Conservation (phyloP, 2,329 filamentous ascomycete species). For the Lasiodiplodia sp. region DNA sequence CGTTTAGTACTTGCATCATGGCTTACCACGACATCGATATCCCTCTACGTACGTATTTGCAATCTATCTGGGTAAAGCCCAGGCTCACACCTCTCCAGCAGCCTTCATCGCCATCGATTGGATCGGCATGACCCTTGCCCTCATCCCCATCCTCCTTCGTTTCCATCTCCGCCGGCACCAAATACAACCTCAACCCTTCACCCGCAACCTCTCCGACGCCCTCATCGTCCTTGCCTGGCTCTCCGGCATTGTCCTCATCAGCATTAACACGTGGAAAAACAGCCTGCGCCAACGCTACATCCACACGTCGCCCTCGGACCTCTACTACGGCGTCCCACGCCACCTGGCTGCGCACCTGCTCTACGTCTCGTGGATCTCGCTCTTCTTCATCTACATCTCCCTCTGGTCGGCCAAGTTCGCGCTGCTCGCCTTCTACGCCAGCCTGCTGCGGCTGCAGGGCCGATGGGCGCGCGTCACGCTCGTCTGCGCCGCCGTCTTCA, state of each 20-base stretch:
- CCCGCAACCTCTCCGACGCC: conserved; percentile 35
- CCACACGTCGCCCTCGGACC: conserved; percentile 25
- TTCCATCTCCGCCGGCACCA: conserved; percentile 36
- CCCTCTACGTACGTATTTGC: conserved; percentile 11
- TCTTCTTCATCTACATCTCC: conserved; percentile 44
- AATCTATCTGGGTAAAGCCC: not conserved
- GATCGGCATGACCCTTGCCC: conserved; percentile 39
- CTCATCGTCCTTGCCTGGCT: conserved; percentile 40
- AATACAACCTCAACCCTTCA: conserved; percentile 23
- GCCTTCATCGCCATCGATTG: conserved; percentile 42
- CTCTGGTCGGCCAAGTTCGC: conserved; percentile 42
- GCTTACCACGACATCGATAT: conserved; percentile 23
- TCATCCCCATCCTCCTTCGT: conserved; percentile 41
- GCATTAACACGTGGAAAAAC: conserved; percentile 44
- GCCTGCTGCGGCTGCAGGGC: conserved; percentile 39
- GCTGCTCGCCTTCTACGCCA: conserved; percentile 43
- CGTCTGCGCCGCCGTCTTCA: conserved; percentile 36
- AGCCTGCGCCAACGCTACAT: conserved; percentile 39
- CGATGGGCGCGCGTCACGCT: conserved; percentile 34
- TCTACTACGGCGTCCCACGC: conserved; percentile 40
- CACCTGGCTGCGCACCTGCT: conserved; percentile 39
- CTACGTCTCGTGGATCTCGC: conserved; percentile 42
- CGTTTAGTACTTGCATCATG: not conserved
- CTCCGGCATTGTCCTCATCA: conserved; percentile 36
- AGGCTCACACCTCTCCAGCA: conserved; percentile 30